Evolutionary conservation across 371 early-diverging fungal species (phyloP).

Genomic region (Haplosporangium sp.): DNA sequence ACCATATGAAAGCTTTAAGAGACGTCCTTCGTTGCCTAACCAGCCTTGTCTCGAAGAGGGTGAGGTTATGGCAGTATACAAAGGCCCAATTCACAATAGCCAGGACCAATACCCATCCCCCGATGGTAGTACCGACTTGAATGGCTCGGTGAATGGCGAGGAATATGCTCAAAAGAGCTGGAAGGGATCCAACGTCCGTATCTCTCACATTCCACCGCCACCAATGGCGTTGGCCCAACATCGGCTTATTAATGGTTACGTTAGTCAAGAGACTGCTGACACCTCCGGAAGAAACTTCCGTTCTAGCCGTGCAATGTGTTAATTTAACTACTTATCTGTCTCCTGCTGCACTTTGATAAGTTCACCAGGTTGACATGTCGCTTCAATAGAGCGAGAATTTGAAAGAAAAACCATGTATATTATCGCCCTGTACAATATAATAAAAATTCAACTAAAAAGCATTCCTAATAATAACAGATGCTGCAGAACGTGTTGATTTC

Average conservation of each 20-base stretch:
- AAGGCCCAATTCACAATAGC: conserved; percentile 31
- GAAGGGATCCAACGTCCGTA: conserved; percentile 23
- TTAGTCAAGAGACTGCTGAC: not conserved
- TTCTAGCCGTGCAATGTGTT: conserved; percentile 50
- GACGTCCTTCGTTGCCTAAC: conserved; percentile 51
- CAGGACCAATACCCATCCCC: conserved; percentile 53
- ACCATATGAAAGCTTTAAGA: conserved; percentile 41
- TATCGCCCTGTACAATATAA: conserved; percentile 1
- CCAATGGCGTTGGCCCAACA: conserved; percentile 3
- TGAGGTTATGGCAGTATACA: conserved; percentile 48
- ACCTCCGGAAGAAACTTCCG: conserved; percentile 16
- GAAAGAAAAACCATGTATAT: not conserved
- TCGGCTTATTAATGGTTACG: conserved; percentile 2
- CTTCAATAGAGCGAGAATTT: not conserved
- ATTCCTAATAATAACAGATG: too few species aligned
- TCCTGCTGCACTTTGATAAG: too few species aligned
- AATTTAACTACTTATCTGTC: not conserved
- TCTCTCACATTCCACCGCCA: conserved; percentile 14
- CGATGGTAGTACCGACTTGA: conserved; percentile 33
- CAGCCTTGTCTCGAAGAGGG: conserved; percentile 54
- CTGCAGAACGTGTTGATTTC: too few species aligned
- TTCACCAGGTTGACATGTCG: not conserved
- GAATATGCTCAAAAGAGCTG: conserved; percentile 18
- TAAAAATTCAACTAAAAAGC: not conserved
- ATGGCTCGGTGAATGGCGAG: not conserved